These are phyloP conservation scores for Parachaetomium inaequale DNA, from an alignment of 495 filamentous ascomycete species.

Conservation along the genomic window DNA sequence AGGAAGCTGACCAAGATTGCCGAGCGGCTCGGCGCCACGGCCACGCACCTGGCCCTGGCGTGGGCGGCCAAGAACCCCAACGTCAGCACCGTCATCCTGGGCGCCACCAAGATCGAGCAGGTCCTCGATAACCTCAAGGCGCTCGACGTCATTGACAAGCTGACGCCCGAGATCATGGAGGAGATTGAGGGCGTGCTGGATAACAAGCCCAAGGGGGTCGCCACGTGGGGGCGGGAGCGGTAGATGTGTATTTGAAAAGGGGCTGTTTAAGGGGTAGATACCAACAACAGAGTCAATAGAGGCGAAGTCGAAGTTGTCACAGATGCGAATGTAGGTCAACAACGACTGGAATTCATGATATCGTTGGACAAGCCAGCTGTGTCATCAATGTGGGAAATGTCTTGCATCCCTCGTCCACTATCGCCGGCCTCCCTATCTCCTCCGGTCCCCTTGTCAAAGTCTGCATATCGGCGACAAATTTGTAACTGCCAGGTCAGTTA, in stretches of 20 bases:
- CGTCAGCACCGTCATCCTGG: conserved; percentile 68
- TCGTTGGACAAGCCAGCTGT: too few species aligned
- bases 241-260: not conserved
- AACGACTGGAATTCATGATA: too few species aligned
- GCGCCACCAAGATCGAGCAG: conserved; percentile 68
- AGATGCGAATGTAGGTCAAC: too few species aligned
- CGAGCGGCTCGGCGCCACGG: conserved; percentile 58
- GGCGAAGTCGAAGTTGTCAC: too few species aligned
- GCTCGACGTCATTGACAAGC: conserved; percentile 57
- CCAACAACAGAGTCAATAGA: too few species aligned
- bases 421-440: too few species aligned
- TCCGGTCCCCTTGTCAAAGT: too few species aligned
- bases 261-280: too few species aligned
- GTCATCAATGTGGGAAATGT: too few species aligned
- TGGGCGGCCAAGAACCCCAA: conserved; percentile 77
- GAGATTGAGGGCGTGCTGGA: conserved; percentile 59
- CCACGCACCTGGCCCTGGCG: conserved; percentile 61
- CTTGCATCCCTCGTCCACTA: too few species aligned
- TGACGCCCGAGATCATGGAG: conserved; percentile 64
- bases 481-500: too few species aligned
- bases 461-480: too few species aligned
- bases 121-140: conserved; percentile 64
- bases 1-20: conserved; percentile 56
- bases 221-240: conserved; percentile 22
- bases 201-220: conserved; percentile 30